Base-by-base conservation (phyloP, 2,329 filamentous ascomycete genomes). In the Ophiocordyceps camponoti-rufipedis region DNA sequence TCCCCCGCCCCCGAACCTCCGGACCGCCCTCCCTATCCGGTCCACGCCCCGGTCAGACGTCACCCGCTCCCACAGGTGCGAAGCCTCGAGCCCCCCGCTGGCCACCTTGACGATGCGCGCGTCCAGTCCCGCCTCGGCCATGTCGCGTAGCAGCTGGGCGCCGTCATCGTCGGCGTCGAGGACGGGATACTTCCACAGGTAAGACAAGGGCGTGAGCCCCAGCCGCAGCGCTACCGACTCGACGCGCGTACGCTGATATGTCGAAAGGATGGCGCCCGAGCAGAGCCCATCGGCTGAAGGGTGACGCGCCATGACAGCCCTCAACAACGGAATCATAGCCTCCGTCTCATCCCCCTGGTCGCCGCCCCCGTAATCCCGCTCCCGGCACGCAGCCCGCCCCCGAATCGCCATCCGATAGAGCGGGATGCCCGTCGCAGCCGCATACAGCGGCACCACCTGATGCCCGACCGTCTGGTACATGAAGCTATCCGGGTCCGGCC, bases 401-500 rank as follows among this genome's bases (percentile, higher is more conserved):
- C 62, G 58, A 53, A 96, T 95, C 45, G 77, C 68, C 53, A 80
- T 75, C 18, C 91, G 80, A 62, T 91, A 95, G 2, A 98, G 70
- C 23, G 89, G 89, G 32, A 96, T 70, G 0, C 72, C 78, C 2
- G 94, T 78, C 32, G 85, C 87, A 43, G 74, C 62, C 48, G 80
- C 79, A 59, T 95, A 96, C 14, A 94, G 72, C 2, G 88, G 86
- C 47, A 96, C 81, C 16, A 95, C 69, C 47, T 78, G 73, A 62
- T 96, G 86, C 12, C 91, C 91, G 48, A 95, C 85, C 3, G 91
- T 98, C 68, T 98, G 91, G 69, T 96, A 98, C 91, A 98, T 98
- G 78, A 91, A 96, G 66, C 88, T 95, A 63, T 98, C 86, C 54
- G 94, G 72, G 60, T 96, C 66, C 43, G 12, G 13, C 14, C 11